Evolutionary conservation across 129 eudicot genomes (phyloP), one percentile per base, ranked within the genome.

Genomic region (Helichrysum umbraculigerum): DNA sequence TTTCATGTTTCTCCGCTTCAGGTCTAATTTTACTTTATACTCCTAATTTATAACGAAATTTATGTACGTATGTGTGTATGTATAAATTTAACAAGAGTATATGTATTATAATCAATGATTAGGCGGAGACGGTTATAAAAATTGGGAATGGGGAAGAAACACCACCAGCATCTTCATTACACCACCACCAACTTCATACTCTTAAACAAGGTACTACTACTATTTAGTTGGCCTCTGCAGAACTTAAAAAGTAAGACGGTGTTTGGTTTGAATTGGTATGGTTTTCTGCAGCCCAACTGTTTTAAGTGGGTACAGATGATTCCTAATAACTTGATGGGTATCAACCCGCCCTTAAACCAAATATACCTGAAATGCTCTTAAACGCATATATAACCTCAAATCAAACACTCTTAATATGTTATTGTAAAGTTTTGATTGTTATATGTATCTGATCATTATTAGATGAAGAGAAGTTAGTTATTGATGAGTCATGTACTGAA

Each of bases 121-220:
- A 68, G 57, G 73, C 59, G 19, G 73, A 69, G 60, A 14, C n/a
- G 14, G 39, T 69, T 22, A 44, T 44, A 3, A 69, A 44, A 28
- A 12, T 69, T 25, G 73, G 35, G 28, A 19, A 14, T 69, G 60
- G 59, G 30, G 25, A 69, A 21, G 73, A 42, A 42, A 42, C 73
- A 44, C 35, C 58, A 25, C 1, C 57, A 68, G 6, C 14, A 42
- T 68, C 73, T 68, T 17, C 34, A 22, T 41, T 47, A 41, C 72
- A 68, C 58, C 57, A 69, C 37, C 11, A 44, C 22, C 20, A 69
- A 69, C 56, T 68, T 14, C 72, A 39, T 25, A 22, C 50, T 42
- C 73, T 44, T 44, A 25, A 42, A n/a, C 73, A 44, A 44, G 73
- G 73, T 69, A 44, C 52, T 44, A 44, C 12, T 44, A 25, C 28